Conservation (phyloP, 345 rosid genomes). For the Camelina sativa region DNA sequence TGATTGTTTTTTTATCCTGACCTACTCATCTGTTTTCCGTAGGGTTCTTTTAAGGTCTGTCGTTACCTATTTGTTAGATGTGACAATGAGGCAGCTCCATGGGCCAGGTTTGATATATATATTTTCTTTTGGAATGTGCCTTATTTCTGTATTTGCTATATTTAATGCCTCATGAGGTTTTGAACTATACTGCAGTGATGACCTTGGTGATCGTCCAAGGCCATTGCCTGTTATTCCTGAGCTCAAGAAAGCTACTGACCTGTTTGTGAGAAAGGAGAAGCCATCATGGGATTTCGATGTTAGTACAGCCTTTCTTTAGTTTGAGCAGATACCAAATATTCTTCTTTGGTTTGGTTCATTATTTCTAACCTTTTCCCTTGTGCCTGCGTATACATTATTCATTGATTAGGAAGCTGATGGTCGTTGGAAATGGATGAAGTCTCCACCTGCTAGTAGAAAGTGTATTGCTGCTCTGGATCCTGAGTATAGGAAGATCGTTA, state of each 20-base stretch:
- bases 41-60: constrained; percentile 69
- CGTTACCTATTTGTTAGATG: constrained; percentile 83
- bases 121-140: neutral
- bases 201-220: constrained; percentile 71
- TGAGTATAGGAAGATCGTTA: constrained; percentile 40
- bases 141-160: neutral
- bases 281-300: constrained; percentile 87
- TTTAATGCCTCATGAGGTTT: neutral
- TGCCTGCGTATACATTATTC: neutral
- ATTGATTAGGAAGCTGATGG: constrained; percentile 50
- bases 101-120: constrained; percentile 66
- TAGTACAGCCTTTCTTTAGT: constrained; percentile 26
- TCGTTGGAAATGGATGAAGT: constrained; percentile 67
- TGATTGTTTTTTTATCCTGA: neutral
- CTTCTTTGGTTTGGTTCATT: neutral
- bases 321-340: neutral
- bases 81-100: constrained; percentile 78
- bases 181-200: constrained; percentile 53
- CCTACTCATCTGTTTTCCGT: constrained; percentile 1
- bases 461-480: constrained; percentile 30
- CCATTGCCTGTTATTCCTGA: constrained; percentile 63
- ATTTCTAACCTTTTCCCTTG: too few species aligned
- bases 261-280: constrained; percentile 56
- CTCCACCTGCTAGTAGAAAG: constrained; percentile 62
- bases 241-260: constrained; percentile 53